Evolutionary conservation across 495 filamentous ascomycete genomes (phyloP), one percentile per base, ranked within the genome.

Genomic region (Xylaria palmicola): DNA sequence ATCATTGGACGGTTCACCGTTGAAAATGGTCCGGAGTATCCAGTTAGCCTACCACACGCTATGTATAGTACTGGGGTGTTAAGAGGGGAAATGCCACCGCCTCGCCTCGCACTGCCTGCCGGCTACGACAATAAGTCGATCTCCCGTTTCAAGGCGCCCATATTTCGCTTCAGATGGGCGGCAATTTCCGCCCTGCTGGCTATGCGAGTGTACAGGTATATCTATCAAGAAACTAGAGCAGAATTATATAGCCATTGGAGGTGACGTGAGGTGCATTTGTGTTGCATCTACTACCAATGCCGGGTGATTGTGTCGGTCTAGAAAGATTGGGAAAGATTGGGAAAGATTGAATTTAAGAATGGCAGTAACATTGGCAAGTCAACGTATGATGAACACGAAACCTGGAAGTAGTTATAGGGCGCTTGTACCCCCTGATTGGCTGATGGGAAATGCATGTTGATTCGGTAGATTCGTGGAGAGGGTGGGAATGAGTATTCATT

Each of bases 371-470:
- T 44, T 44, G 26, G 15, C 17, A 10, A 32, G 37, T 32, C 3
- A 56, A 56, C 53, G 39, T 56, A 56, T 56, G 53, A 56, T 30
- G 20, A 41, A 55, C 22, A 41, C 34, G n/a, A n/a, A n/a, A n/a
- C n/a, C n/a, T n/a, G n/a, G n/a, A n/a, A n/a, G n/a, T n/a, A n/a
- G n/a, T n/a, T n/a, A n/a, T n/a, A n/a, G n/a, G n/a, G n/a, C n/a
- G n/a, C n/a, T n/a, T n/a, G n/a, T n/a, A n/a, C n/a, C n/a, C 29
- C 52, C 19, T 55, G 52, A 55, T 41, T 55, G 52, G 36, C 3
- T 12, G 22, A 55, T 19, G 13, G 41, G 20, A 17, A 55, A 22
- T 17, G 34, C 22, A 27, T 55, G 19, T 15, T 24, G 40, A 30
- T 13, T 19, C 6, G 41, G 22, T 37, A 40, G 41, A 37, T 55